phyloP scores from a whole-genome alignment of 2,329 filamentous ascomycete species.

The Diaporthe australafricana region DNA sequence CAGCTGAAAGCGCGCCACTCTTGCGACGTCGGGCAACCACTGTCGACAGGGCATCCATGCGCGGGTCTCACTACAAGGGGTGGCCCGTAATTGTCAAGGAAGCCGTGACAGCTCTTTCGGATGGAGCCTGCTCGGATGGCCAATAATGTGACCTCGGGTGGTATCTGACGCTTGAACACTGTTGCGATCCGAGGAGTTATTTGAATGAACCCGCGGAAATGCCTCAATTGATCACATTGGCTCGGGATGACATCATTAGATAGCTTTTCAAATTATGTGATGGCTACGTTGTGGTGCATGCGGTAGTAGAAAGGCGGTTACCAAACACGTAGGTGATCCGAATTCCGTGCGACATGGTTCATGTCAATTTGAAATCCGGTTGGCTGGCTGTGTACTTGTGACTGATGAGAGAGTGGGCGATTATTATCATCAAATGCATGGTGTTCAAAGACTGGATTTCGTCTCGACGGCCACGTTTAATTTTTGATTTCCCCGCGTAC shows the following conservation, averaged over 20 bases:
- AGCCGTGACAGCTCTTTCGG: background rate
- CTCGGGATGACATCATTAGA: background rate
- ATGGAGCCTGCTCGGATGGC: background rate
- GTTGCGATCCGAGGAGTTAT: background rate
- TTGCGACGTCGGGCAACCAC: background rate
- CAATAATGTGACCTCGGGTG: background rate
- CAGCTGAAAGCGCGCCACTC: background rate
- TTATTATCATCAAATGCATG: background rate
- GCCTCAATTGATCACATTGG: background rate
- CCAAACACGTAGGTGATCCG: no score
- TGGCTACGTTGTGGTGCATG: no score
- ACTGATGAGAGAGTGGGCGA: no score
- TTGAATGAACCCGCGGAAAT: background rate
- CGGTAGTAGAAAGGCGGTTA: background rate
- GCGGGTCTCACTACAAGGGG: background rate
- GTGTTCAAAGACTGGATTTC: no score
- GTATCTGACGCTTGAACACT: background rate
- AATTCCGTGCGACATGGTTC: no score
- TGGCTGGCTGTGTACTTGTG: background rate
- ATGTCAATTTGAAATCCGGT: no score
- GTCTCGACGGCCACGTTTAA: no score
- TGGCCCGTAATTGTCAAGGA: background rate
- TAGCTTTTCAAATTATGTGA: no score
- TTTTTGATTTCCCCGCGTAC: background rate
- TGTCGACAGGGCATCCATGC: background rate